Evolutionary conservation across 1,139 yeast genomes (phyloP), one percentile per base, ranked within the genome.

Genomic region (Saccharomyces hybrid): DNA sequence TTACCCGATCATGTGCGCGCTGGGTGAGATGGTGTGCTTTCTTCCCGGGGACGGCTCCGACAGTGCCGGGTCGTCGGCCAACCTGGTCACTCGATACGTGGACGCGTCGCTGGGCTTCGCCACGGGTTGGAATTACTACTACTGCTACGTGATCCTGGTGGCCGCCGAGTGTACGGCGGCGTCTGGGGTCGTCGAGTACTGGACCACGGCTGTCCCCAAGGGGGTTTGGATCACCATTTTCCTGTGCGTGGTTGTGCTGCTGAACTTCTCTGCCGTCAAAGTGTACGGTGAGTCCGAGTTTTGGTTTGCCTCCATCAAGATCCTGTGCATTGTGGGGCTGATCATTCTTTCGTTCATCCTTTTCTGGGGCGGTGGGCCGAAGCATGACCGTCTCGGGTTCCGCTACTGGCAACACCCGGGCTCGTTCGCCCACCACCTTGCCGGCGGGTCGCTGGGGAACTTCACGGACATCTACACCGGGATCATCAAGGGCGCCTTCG

Each of bases 341-440:
- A 79, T 88, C 55, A 68, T 85, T 47, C 83, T 87, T 71, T 84
- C 91, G 0, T 80, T 88, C 59, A 70, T 88, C 57, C 78, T 88
- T 27, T 86, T 87, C 89, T 83, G 84, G 64, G 96, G 96, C 42
- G 96, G 95, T 38, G 87, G 86, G 67, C 89, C 90, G 38, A 66
- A 75, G 54, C 80, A 76, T 57, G 85, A 83, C 65, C 81, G 81
- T 5, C 78, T 82, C 64, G 90, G 90, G 1, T 84, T 84, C 74
- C 78, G 83, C 57, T 84, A 80, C 67, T 84, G 89, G 89, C 75
- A 79, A 57, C 68, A 78, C 54, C 84, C 83, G 8, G 79, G 81
- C 51, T 82, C 86, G 0, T 83, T 83, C 65, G 73, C 73, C 14
- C 72, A 76, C 56, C 79, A 78, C 61, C 63, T 80, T 54, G 70